Evolutionary conservation across 805 yeast genomes (phyloP).

Genomic region (Brettanomyces sp.): DNA sequence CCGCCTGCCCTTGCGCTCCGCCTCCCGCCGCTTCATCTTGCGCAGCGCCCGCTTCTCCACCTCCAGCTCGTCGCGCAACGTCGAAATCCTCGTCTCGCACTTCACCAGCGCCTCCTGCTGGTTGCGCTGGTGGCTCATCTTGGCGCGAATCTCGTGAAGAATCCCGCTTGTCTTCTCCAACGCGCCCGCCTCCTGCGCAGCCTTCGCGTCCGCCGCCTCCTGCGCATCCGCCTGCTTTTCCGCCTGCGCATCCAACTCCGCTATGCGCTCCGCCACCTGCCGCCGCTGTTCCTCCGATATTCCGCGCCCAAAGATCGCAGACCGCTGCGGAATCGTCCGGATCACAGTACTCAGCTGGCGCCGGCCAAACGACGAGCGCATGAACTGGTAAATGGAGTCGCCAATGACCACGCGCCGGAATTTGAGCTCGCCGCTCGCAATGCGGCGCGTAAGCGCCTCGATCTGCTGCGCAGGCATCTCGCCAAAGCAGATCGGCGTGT

Average conservation of each 20-base stretch:
- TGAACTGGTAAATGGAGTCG: constrained; percentile 39
- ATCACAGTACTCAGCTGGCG: constrained; percentile 39
- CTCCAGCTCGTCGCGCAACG: constrained; percentile 10
- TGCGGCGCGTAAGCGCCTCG: constrained; percentile 15
- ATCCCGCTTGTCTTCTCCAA: too few species aligned
- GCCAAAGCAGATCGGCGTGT: constrained; percentile 54
- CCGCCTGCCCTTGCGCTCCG: background rate
- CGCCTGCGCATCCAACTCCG: constrained; percentile 3
- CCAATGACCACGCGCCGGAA: constrained; percentile 37
- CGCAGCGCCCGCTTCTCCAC: constrained; percentile 10
- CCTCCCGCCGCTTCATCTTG: constrained; percentile 8
- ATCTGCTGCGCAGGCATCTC: constrained; percentile 34
- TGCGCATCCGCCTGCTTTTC: constrained; percentile 7
- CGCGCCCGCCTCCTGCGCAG: background rate
- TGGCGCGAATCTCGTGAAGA: constrained; percentile 2
- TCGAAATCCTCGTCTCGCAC: constrained; percentile 9
- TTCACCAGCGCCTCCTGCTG: constrained; percentile 9
- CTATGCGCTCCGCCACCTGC: constrained; percentile 11
- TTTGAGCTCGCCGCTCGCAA: background rate
- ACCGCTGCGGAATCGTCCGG: constrained; percentile 19
- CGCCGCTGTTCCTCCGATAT: constrained; percentile 20
- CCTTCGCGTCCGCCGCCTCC: background rate
- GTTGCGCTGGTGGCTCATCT: constrained; percentile 8
- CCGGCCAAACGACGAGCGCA: constrained; percentile 56
- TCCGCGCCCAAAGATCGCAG: constrained; percentile 26